Percentiles rank a stretch among this genome's conserved stretches.
Evolutionary conservation across 805 yeast species (phyloP).

Genomic region (Komagataella kurtzmanii): DNA sequence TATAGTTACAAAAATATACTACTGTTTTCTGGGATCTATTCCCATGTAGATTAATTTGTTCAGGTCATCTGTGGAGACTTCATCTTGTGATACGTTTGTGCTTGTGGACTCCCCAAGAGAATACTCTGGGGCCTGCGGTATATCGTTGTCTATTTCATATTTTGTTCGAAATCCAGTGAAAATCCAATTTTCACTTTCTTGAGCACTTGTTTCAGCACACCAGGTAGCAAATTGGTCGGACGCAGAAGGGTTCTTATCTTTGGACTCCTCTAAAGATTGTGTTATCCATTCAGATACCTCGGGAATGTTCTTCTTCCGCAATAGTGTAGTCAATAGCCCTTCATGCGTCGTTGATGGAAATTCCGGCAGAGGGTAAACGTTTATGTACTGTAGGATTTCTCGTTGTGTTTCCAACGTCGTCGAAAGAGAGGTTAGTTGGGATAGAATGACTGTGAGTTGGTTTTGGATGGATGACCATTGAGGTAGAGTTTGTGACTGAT

Average conservation of each 20-base stretch:
- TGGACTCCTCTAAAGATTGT: slow-evolving; percentile 9
- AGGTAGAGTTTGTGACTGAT: slow-evolving; percentile 25
- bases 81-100: neutral
- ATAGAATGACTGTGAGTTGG: slow-evolving; percentile 70
- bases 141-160: slow-evolving; percentile 26
- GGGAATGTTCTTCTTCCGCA: slow-evolving; percentile 81
- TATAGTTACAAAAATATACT: neutral
- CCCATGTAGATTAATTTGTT: neutral
- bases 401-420: slow-evolving; percentile 49
- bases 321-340: slow-evolving; percentile 66
- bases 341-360: slow-evolving; percentile 83
- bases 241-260: slow-evolving; percentile 13
- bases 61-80: neutral
- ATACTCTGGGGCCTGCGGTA: slow-evolving; percentile 7
- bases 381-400: slow-evolving; percentile 47
- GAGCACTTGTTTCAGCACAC: slow-evolving; percentile 45
- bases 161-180: slow-evolving; percentile 50
- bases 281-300: slow-evolving; percentile 83
- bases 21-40: neutral
- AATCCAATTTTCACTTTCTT: slow-evolving; percentile 38
- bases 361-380: slow-evolving; percentile 69
- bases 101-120: neutral
- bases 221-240: slow-evolving; percentile 61
- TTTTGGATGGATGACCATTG: slow-evolving; percentile 60
- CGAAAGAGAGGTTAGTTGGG: slow-evolving; percentile 74